These are phyloP conservation scores for Neospermospora avenae DNA, from an alignment of 2,329 filamentous ascomycete genomes.

Conservation along the genomic window DNA sequence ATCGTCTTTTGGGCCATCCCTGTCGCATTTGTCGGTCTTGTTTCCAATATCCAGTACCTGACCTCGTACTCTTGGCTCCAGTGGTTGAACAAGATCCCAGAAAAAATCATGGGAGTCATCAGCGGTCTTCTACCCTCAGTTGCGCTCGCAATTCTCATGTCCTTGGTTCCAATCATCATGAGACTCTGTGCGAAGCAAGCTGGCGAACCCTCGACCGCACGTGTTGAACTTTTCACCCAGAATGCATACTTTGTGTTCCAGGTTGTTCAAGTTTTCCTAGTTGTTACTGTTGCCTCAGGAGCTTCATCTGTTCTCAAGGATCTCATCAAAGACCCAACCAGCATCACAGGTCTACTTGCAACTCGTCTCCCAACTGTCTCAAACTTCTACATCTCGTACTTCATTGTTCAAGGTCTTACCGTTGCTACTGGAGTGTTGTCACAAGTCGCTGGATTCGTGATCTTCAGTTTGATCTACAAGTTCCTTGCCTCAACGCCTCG, in stretches of 20 bases:
- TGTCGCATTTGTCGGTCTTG: conserved; percentile 74
- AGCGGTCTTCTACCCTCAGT: conserved; percentile 81
- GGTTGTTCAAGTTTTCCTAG: conserved; percentile 86
- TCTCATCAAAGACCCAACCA: conserved; percentile 60
- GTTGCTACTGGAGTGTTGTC: conserved; percentile 73
- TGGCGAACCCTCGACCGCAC: conserved; percentile 75
- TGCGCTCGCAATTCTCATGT: conserved; percentile 78
- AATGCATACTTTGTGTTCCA: conserved; percentile 91
- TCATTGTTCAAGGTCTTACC: conserved; percentile 84
- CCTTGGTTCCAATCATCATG: conserved; percentile 78
- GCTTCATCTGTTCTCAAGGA: conserved; percentile 66
- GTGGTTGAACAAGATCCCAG: conserved; percentile 72
- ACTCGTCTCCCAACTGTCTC: conserved; percentile 75
- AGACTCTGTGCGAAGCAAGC: conserved; percentile 74
- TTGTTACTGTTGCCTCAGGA: conserved; percentile 78
- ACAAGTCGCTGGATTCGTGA: conserved; percentile 68
- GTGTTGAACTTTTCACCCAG: conserved; percentile 84
- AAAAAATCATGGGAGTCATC: conserved; percentile 72
- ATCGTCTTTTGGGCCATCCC: conserved; percentile 84
- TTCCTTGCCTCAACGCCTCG: conserved; percentile 75
- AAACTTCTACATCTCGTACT: conserved; percentile 95
- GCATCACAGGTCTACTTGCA: conserved; percentile 64
- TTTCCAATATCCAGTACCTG: conserved; percentile 79
- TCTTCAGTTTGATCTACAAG: conserved; percentile 72
- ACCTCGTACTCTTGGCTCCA: conserved; percentile 62